A percentile compares a stretch with the other conserved stretches of the same genome.
phyloP scores from a whole-genome alignment of 2,329 filamentous ascomycete genomes.

The Colletotrichum horii region DNA sequence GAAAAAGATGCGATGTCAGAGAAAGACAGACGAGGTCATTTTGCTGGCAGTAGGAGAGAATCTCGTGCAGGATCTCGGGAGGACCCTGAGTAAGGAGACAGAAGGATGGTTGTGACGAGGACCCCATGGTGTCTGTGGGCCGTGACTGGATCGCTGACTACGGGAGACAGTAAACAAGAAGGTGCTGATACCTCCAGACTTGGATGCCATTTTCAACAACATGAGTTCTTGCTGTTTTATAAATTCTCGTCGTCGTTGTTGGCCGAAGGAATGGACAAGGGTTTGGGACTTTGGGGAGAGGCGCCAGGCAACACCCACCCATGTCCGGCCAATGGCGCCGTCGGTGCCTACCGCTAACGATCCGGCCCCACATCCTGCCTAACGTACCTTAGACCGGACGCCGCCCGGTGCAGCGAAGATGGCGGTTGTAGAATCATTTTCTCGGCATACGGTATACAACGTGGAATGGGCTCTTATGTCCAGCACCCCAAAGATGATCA shows the following conservation, averaged over 20 bases:
- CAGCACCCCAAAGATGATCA: rapidly evolving
- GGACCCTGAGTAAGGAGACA: background rate
- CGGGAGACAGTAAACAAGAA: background rate
- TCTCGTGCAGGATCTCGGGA: background rate
- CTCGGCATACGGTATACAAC: background rate
- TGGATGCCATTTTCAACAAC: background rate
- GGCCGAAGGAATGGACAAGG: background rate
- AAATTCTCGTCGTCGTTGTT: background rate
- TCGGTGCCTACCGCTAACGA: background rate
- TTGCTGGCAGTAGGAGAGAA: background rate
- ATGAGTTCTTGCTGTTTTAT: background rate
- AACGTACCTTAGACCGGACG: background rate
- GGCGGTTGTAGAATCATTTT: background rate
- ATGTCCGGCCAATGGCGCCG: background rate
- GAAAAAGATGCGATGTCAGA: background rate
- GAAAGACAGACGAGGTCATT: constrained; percentile 6
- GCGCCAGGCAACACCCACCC: background rate
- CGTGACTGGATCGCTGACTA: background rate
- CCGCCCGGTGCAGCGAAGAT: background rate
- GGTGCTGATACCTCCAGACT: background rate
- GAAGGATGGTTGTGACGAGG: background rate
- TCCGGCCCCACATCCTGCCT: background rate
- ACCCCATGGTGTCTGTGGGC: background rate
- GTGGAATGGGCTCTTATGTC: background rate
- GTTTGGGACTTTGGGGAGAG: background rate